A percentile compares a stretch with the other conserved stretches of the same genome.
Evolutionary conservation across 805 yeast species (phyloP).

Genomic region (Ogataea methylovora): DNA sequence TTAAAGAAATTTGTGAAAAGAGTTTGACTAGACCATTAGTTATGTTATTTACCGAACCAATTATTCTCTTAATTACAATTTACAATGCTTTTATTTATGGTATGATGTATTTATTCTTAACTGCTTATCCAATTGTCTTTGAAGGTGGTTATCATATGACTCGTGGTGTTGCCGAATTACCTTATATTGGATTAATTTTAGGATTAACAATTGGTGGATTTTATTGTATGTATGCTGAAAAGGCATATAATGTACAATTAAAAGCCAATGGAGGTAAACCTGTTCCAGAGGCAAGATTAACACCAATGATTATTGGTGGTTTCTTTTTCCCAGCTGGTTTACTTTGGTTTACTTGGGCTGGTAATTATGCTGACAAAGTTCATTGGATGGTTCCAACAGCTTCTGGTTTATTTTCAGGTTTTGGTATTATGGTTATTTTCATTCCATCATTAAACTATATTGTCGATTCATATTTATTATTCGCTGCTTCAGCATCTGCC

Average conservation of each 20-base stretch:
- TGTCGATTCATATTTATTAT: conserved; percentile 59
- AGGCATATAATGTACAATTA: conserved; percentile 39
- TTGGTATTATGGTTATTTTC: conserved; percentile 63
- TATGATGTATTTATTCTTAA: conserved; percentile 62
- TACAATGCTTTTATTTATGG: conserved; percentile 80
- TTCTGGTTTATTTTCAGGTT: conserved; percentile 58
- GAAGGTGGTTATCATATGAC: conserved; percentile 50
- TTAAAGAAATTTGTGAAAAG: conserved; percentile 54
- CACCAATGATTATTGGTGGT: conserved; percentile 69
- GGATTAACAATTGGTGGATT: conserved; percentile 59
- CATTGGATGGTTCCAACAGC: conserved; percentile 81
- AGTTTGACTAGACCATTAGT: conserved; percentile 60
- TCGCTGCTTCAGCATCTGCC: conserved; percentile 76
- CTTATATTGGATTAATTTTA: conserved; percentile 68
- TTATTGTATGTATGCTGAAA: conserved; percentile 48
- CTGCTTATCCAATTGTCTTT: conserved; percentile 73
- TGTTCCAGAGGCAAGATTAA: conserved; percentile 75
- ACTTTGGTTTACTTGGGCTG: conserved; percentile 86
- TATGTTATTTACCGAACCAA: conserved; percentile 67
- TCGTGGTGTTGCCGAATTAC: conserved; percentile 65
- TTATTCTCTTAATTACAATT: conserved; percentile 55
- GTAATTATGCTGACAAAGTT: conserved; percentile 57
- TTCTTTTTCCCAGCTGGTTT: conserved; percentile 69
- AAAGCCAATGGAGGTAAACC: conserved; percentile 48
- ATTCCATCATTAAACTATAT: conserved; percentile 64